Base-by-base conservation (phyloP, 2,329 filamentous ascomycete genomes). In the Aspergillus vadensis region DNA sequence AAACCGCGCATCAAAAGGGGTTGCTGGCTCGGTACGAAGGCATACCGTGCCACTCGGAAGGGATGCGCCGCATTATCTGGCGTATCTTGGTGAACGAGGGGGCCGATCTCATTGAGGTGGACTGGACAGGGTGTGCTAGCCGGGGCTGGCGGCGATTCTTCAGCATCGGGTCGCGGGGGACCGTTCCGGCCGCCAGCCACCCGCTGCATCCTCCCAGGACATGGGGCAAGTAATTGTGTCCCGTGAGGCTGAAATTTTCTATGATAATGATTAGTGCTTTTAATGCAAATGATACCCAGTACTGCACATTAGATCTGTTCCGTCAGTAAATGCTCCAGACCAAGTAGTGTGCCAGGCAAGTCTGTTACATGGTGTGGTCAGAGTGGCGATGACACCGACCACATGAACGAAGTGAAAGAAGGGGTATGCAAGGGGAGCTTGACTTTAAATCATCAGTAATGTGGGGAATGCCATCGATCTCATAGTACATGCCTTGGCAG, bases 61-160 rank as follows among this genome's bases (percentile, higher is more conserved):
- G 38, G 25, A 14, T 64, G 38, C 63, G 52, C 7, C 60, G 58
- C 14, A 23, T 62, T 12, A 55, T 67, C 15, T 62, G 63, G 64
- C 55, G 62, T 5, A 48, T 61, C 5, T 47, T 69, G 51, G 64
- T 61, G 1, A 52, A 52, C n/a, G 65, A 65, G 27, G 65, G 67
- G 9, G 67, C 55, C 6, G 67, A 67, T 56, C n/a, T 67, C 12
- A 60, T 67, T 15, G 67, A 69, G n/a, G 44, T 67, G 10, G 62
- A 65, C n/a, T 55, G 61, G 58, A 38, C 47, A 1, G 32, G 51
- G 17, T 59, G 58, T 55, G 44, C 44, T n/a, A 48, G 56, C 25
- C 50, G 51, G 14, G 43, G 61, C 54, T 63, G 56, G 57, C 36
- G 43, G 19, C 57, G 44, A 36, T 51, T 61, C 32, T 51, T 62